Evolutionary conservation across 2,329 filamentous ascomycete genomes (phyloP), one percentile per base, ranked within the genome.

Genomic region (Colletotrichum euphorbiae): DNA sequence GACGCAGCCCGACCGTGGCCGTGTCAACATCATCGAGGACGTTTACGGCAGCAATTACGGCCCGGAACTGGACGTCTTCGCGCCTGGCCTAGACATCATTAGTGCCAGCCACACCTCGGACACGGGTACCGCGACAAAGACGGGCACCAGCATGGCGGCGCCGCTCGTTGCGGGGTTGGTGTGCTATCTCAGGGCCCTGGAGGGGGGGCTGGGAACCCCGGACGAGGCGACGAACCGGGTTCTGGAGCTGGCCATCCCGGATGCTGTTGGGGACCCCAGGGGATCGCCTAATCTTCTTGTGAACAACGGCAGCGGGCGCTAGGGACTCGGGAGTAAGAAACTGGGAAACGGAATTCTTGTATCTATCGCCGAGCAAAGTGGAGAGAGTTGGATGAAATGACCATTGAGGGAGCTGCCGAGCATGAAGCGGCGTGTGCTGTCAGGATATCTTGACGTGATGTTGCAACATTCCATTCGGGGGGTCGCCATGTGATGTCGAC

Each of bases 141-240:
- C 81, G 7, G 89, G 88, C 36, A 91, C 89, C 4, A 87, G 83
- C 31, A 90, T 90, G 87, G 85, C 88, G 2, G 80, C 82, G 5
- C 88, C 88, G 0, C 87, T 90, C 73, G 81, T 91, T 58, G 81
- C 86, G 17, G 89, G 89, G 9, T 74, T 91, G 28, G 86, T 67
- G 43, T 58, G 58, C 12, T 90, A 90, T 74, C 75, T 90, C 21
- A 73, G 84, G 63, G 78, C 74, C 6, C 74, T 84, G 1, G n/a
- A n/a, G n/a, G n/a, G n/a, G n/a, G n/a, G n/a, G n/a, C n/a, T n/a
- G n/a, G n/a, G n/a, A n/a, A n/a, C n/a, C n/a, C n/a, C n/a, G n/a
- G n/a, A n/a, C n/a, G n/a, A n/a, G n/a, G n/a, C n/a, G n/a, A n/a
- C n/a, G n/a, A n/a, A n/a, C n/a, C n/a, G n/a, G n/a, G n/a, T n/a